Percentiles rank a stretch among this genome's conserved stretches.
phyloP scores from a whole-genome alignment of 179 eudicot genomes.

The Dionaea muscipula region DNA sequence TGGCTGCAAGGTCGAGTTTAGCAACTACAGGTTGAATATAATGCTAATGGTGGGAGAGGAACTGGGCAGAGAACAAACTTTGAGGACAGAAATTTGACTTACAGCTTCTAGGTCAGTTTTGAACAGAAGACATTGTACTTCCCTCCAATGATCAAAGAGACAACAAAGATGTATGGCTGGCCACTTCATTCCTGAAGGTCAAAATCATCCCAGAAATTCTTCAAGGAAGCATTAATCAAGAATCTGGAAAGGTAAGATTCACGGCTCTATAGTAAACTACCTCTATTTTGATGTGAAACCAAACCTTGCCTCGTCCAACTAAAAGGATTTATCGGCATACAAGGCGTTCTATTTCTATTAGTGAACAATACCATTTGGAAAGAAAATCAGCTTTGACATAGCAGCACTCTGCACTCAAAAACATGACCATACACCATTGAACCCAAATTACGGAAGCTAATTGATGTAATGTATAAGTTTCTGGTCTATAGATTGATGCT shows the following conservation, averaged over 20 bases:
- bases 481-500: constrained; percentile 27
- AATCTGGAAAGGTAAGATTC: constrained; percentile 43
- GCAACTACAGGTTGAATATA: constrained; percentile 44
- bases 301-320: too few species aligned
- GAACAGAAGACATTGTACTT: constrained; percentile 31
- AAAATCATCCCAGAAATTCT: constrained; percentile 41
- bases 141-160: constrained; percentile 38
- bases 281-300: too few species aligned
- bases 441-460: too few species aligned
- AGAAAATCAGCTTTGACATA: too few species aligned
- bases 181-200: constrained; percentile 47
- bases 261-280: too few species aligned
- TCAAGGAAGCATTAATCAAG: constrained; percentile 30
- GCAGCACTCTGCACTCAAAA: too few species aligned
- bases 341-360: too few species aligned
- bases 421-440: too few species aligned
- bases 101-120: constrained; percentile 25
- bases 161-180: constrained; percentile 34
- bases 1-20: constrained; percentile 43
- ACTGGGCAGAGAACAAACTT: constrained; percentile 20
- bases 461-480: too few species aligned
- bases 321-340: too few species aligned
- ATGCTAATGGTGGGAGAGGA: constrained; percentile 45
- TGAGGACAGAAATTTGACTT: constrained; percentile 3
- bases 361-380: too few species aligned